Base-by-base conservation (phyloP, 306 rosid species). In the Vigna reflexopilosa region DNA sequence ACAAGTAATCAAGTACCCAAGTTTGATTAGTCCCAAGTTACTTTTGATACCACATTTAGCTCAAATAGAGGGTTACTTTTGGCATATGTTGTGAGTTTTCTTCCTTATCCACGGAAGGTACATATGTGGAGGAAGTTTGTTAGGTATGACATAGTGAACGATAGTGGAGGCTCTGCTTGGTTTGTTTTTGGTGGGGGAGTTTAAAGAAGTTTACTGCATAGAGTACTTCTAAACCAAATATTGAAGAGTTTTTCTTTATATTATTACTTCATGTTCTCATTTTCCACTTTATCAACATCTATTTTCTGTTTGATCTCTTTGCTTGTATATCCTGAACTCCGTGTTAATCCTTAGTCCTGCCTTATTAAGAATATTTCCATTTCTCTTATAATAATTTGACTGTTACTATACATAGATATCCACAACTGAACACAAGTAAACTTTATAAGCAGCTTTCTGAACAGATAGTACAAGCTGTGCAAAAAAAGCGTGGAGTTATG, bases 121-220 rank as follows among this genome's bases (percentile, higher is more conserved):
- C 77, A 40, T 10, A 22, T 4, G 38, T 62, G 17, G 50, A 75
- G 49, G 49, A 75, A 62, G 71, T 62, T 73, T 64, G 72, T 36
- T 36, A 73, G 30, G 63, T 73, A 73, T 26, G 42, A 30, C 22
- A 20, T 20, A 20, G 22, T 20, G 22, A 20, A 20, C 7, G 4
- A 64, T 52, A 9, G 66, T n/a, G 66, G 73, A 65, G 40, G 66
- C 73, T 22, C 42, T 8, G 28, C 72, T 64, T 50, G 72, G 64
- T 45, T 63, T 48, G 36, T 17, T 47, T 63, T 32, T 65, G 32
- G 79, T 75, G 34, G 44, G 26, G 63, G 51, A 47, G 54, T 13
- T 57, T 47, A 11, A 70, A 51, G 5, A 75, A 48, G n/a, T 14
- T 34, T 20, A 52, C 42, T 30, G 36, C 51, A 63, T 75, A 30